Conservation (phyloP, 2,329 filamentous ascomycete genomes). For the Colletotrichum sp. region DNA sequence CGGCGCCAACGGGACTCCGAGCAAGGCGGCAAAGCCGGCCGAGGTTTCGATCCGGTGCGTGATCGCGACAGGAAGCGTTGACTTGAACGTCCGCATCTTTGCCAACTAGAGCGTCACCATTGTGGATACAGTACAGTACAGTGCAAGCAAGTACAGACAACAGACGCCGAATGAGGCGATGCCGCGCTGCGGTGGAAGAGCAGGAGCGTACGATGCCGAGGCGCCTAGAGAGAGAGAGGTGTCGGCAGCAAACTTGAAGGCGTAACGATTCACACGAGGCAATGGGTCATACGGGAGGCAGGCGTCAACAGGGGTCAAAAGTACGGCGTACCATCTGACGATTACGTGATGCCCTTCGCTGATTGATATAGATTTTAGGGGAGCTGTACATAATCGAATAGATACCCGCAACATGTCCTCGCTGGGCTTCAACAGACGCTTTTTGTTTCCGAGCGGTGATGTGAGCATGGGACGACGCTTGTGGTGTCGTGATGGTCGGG, state of each 20-base stretch:
- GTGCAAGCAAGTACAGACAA: neutral
- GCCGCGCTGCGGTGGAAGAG: neutral
- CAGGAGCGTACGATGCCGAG: neutral
- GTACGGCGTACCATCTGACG: constrained; percentile 14
- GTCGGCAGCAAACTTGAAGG: constrained; percentile 2
- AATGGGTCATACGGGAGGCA: constrained; percentile 17
- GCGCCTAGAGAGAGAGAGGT: neutral
- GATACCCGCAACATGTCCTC: constrained; percentile 21
- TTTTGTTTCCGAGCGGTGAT: neutral
- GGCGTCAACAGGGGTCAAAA: constrained; percentile 14
- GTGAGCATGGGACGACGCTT: neutral
- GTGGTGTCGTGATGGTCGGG: accelerated
- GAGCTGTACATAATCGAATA: constrained; percentile 23
- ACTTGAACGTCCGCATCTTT: constrained; percentile 81
- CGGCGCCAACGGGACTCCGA: constrained; percentile 45
- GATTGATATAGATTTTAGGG: constrained; percentile 19
- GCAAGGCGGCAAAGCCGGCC: constrained; percentile 50
- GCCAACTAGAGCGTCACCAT: constrained; percentile 50
- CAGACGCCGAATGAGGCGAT: neutral
- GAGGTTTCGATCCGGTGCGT: constrained; percentile 79
- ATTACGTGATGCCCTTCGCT: constrained; percentile 17
- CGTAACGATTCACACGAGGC: constrained; percentile 20
- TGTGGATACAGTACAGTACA: neutral
- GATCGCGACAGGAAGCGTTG: constrained; percentile 86
- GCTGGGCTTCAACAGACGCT: constrained; percentile 4